These are phyloP conservation scores for Trametes cingulata DNA, from an alignment of 768 basidiomycete species.

Conservation along the genomic window DNA sequence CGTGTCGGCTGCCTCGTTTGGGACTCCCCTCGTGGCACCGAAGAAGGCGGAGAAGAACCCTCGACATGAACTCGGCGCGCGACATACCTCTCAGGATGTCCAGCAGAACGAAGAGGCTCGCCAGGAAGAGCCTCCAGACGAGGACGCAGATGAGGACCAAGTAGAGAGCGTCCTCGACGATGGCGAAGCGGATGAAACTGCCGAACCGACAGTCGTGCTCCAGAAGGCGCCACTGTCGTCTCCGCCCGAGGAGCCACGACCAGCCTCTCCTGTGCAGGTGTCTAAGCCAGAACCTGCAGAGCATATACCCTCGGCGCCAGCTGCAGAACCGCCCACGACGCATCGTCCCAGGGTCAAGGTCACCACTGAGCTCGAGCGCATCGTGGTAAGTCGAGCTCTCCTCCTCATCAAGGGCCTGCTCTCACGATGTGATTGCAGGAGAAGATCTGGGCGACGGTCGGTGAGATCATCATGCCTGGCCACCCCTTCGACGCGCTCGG, in stretches of 20 bases:
- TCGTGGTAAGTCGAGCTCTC: constrained; percentile 48
- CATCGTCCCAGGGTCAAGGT: constrained; percentile 45
- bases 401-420: no score
- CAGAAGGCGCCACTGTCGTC: neutral
- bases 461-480: constrained; percentile 64
- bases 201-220: constrained; percentile 2
- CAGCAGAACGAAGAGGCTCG: neutral
- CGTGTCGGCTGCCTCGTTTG: constrained; percentile 40
- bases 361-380: constrained; percentile 64
- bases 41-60: neutral
- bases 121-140: neutral
- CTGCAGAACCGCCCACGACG: neutral
- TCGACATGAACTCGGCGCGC: neutral
- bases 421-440: constrained; percentile 40
- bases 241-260: neutral
- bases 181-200: neutral
- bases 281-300: neutral
- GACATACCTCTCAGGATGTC: neutral
- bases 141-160: constrained; percentile 11
- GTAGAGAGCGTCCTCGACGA: constrained; percentile 13
- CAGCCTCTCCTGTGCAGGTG: neutral
- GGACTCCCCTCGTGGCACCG: constrained; percentile 37
- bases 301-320: neutral
- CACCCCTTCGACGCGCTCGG: constrained; percentile 40
- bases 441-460: constrained; percentile 68